Base-by-base conservation (phyloP, 805 yeast species). In the Blastobotrys americana region DNA sequence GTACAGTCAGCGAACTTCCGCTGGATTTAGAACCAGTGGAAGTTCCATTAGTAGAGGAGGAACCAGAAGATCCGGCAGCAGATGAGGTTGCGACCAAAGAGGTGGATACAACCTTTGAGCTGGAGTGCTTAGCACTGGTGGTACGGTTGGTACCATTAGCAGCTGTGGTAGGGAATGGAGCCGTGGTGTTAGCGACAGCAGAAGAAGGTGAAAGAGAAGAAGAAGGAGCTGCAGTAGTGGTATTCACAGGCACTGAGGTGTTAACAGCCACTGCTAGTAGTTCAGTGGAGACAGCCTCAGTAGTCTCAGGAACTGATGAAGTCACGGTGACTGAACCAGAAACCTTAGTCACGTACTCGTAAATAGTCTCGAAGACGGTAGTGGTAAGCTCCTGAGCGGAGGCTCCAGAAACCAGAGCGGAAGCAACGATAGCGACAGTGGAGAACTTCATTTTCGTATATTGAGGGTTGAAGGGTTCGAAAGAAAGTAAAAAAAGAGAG, bases 281-380 rank as follows among this genome's bases (percentile, higher is more conserved):
- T 15, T 35, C 28, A 39, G 39, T 33, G 38, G 43, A 3, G 2
- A 15, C 43, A 5, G 34, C 31, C 19, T 43, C 18, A 34, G 42
- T 17, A 34, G 37, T 34, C 4, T 22, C 28, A n/a, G 48, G 43
- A 21, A 34, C 35, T 10, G 50, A 21, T 38, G 34, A 48, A 17
- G 41, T 36, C 22, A 43, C 37, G 34, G 50, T 25, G n/a, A 50
- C 34, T 4, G 52, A 42, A 28, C 49, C 43, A 20, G 46, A 41
- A 13, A 44, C 51, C 15, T 51, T 23, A 23, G 56, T 53, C 34
- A 53, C 53, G 45, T 48, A 53, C 42, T 52, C 55, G 34, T 46
- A 47, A 45, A 52, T 43, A 23, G 56, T 53, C 23, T 52, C 47
- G 39, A 28, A 47, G 42, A 53, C 35, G 43, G 56, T 53, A 41